A percentile compares a stretch with the other conserved stretches of the same genome.
Conservation (phyloP, 768 basidiomycete species). For the Suillus decipiens region DNA sequence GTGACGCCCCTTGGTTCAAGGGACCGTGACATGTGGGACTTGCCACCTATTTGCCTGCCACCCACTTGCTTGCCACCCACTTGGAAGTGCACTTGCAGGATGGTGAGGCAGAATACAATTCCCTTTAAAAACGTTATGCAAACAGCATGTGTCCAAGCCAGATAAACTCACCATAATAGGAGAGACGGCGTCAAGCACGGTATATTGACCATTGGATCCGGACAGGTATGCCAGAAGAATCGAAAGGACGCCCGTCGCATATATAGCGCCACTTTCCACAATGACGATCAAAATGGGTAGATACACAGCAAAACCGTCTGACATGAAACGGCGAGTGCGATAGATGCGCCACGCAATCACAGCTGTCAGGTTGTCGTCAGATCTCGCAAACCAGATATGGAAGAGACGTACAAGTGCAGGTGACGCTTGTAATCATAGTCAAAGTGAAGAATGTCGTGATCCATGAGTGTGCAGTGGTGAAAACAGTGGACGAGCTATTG, state of each 20-base stretch:
- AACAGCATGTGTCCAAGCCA: neutral
- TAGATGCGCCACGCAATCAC: slow-evolving; percentile 12
- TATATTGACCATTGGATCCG: slow-evolving; percentile 8
- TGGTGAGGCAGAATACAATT: slow-evolving; percentile 11
- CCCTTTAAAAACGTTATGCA: neutral
- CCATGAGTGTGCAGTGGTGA: neutral
- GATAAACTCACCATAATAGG: slow-evolving; percentile 4
- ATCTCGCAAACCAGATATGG: neutral
- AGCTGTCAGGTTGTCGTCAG: neutral
- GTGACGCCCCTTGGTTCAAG: neutral
- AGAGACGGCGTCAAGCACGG: neutral
- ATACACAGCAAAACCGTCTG: neutral
- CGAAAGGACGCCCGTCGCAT: slow-evolving; percentile 5
- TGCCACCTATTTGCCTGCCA: neutral
- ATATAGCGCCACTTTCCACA: slow-evolving; percentile 11
- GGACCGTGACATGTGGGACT: neutral
- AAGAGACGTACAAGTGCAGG: neutral
- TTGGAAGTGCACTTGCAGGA: slow-evolving; percentile 13
- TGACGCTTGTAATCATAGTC: neutral
- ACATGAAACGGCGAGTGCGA: slow-evolving; percentile 1
- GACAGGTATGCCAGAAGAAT: slow-evolving; percentile 5
- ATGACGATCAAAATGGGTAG: slow-evolving; percentile 12
- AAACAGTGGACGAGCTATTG: neutral
- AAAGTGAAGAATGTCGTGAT: neutral
- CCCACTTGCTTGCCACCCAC: slow-evolving; percentile 3